Conservation (phyloP, 208 protist genomes). For the Herpetomonas samuelpessoai region DNA sequence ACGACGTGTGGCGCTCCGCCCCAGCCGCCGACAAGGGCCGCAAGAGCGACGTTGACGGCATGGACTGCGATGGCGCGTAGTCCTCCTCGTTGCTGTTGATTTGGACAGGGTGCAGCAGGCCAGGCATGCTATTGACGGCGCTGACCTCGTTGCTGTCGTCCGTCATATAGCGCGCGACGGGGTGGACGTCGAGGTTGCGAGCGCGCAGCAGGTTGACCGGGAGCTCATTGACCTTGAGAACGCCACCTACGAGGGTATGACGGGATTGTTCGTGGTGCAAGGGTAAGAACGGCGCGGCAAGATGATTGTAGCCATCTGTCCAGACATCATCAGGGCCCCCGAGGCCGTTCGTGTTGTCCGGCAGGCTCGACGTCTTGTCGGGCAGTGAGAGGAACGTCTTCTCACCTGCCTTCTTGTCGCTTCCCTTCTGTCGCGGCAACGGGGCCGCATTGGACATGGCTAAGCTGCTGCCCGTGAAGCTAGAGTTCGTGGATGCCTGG, state of each 20-base stretch:
- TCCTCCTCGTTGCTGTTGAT: background rate
- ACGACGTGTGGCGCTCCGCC: background rate
- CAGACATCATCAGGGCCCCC: slow-evolving; percentile 34
- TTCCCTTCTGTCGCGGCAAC: slow-evolving; percentile 10
- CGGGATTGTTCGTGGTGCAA: slow-evolving; percentile 26
- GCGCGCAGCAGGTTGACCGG: slow-evolving; percentile 39
- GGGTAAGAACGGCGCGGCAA: slow-evolving; percentile 60
- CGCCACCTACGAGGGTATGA: slow-evolving; percentile 55
- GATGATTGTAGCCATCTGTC: slow-evolving; percentile 62
- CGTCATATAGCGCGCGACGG: slow-evolving; percentile 1
- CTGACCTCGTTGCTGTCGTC: slow-evolving; percentile 14
- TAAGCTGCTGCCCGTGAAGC: slow-evolving; percentile 35
- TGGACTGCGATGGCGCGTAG: background rate
- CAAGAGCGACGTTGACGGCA: background rate
- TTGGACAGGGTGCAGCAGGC: background rate
- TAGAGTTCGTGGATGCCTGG: slow-evolving; percentile 49
- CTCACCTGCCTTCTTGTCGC: slow-evolving; percentile 14
- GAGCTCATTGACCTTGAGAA: slow-evolving; percentile 53
- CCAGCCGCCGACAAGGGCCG: background rate
- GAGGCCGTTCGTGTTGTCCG: slow-evolving; percentile 1
- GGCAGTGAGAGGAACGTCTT: slow-evolving; percentile 34
- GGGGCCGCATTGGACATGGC: slow-evolving; percentile 7
- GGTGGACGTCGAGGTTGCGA: slow-evolving; percentile 30
- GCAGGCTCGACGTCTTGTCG: background rate
- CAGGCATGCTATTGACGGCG: background rate